Conservation (phyloP, 495 filamentous ascomycete genomes). For the Daldinia concentrica region DNA sequence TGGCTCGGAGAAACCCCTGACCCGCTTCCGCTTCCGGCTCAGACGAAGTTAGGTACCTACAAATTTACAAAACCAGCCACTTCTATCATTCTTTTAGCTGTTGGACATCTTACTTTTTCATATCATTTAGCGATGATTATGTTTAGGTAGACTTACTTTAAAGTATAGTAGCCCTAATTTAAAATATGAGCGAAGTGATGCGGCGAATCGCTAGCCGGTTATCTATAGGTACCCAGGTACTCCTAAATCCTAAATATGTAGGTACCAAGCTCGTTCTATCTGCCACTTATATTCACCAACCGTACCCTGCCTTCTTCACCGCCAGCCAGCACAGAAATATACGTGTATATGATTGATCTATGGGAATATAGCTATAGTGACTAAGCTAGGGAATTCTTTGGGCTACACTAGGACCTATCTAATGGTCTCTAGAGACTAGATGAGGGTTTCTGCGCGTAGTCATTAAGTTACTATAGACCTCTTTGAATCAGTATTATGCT, state of each 20-base stretch:
- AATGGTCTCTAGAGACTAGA: not conserved
- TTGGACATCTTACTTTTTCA: not conserved
- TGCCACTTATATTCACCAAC: constrained; percentile 4
- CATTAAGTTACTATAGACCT: not conserved
- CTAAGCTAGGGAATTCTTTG: not conserved
- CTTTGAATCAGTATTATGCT: not conserved
- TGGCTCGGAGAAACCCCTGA: constrained; percentile 47
- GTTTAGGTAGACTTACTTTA: not conserved
- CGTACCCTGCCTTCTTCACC: not conserved
- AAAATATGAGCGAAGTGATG: not conserved
- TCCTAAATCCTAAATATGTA: too few relatives aligned
- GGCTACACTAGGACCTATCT: not conserved
- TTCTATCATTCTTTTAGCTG: not conserved
- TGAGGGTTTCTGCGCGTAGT: not conserved
- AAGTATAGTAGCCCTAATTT: not conserved
- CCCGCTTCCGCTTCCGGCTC: constrained; percentile 45
- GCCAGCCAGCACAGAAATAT: not conserved
- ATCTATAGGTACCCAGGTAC: not conserved
- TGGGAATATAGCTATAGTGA: not conserved
- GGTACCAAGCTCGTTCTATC: not conserved
- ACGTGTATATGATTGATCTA: not conserved
- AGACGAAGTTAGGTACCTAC: constrained; percentile 19
- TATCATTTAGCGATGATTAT: not conserved
- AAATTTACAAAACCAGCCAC: not conserved
- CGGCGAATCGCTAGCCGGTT: not conserved